phyloP scores from a whole-genome alignment of 139 green algal species.

The Picochlorum sp. region DNA sequence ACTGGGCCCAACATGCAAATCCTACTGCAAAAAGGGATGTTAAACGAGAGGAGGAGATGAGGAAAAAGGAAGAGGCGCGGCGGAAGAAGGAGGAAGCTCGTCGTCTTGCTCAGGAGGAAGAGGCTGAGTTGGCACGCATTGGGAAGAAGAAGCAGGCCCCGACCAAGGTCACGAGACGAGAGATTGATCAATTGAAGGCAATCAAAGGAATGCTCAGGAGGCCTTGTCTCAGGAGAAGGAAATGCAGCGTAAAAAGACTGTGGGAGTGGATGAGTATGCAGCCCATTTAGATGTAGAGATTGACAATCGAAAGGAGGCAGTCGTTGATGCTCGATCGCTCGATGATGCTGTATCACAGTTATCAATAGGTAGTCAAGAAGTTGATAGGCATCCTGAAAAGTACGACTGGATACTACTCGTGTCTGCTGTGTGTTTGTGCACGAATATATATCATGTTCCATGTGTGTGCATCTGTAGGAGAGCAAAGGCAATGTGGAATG shows the following conservation, averaged over 20 bases:
- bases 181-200: background rate
- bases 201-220: background rate
- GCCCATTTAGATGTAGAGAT: slow-evolving; percentile 23
- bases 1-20: slow-evolving; percentile 43
- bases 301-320: slow-evolving; percentile 24
- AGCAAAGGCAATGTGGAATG: slow-evolving; percentile 58
- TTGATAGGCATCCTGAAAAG: slow-evolving; percentile 66
- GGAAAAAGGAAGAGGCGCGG: slow-evolving; percentile 35
- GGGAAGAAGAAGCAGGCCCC: slow-evolving; percentile 35
- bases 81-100: slow-evolving; percentile 53
- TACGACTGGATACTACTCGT: slow-evolving; percentile 17
- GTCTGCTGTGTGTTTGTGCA: background rate
- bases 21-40: slow-evolving; percentile 37
- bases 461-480: slow-evolving; percentile 28
- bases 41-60: slow-evolving; percentile 56
- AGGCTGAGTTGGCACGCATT: slow-evolving; percentile 32
- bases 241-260: background rate
- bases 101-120: slow-evolving; percentile 49
- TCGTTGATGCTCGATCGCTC: slow-evolving; percentile 35
- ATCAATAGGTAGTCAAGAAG: slow-evolving; percentile 25
- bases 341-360: slow-evolving; percentile 50
- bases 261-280: slow-evolving; percentile 7
- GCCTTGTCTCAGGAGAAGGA: background rate
- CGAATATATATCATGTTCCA: background rate
- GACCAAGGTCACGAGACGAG: slow-evolving; percentile 21